Evolutionary conservation across 1,284 basidiomycete genomes (phyloP), one percentile per base, ranked within the genome.

Genomic region (Wallemia ichthyophaga): DNA sequence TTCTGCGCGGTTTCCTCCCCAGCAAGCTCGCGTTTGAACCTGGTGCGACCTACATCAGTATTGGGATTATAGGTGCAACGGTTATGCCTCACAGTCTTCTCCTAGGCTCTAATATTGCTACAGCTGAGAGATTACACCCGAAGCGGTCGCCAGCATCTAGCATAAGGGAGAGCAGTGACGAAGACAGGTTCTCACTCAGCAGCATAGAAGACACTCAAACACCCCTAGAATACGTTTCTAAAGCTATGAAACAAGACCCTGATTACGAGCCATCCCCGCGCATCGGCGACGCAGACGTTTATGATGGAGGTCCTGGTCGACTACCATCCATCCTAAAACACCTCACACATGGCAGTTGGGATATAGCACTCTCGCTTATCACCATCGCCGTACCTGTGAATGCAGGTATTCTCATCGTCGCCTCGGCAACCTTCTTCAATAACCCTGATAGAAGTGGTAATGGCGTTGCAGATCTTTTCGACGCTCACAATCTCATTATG

Each of bases 171-270:
- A 48, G 37, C n/a, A 48, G 37, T 21, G n/a, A 48, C 13, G 37
- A 48, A 21, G 37, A 48, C n/a, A 48, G 37, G n/a, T 48, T 71
- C 53, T 71, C 70, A 1, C 70, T 92, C 33, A 72, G 89, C 25
- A 81, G 83, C 1, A 80, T 91, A 64, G 87, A 87, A 0, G 79
- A 92, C 15, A 73, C 84, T 24, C 89, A 91, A 69, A 94, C 95
- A 69, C 77, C 83, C 19, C 17, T 32, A 31, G 54, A 24, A 17
- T 26, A n/a, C 13, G 26, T 25, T 11, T 15, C 25, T 37, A 23
- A 21, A 21, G 60, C 27, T 59, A 48, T 48, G 37, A 11, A 48
- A 21, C 37, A 48, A 48, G 37, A 48, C n/a, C 37, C 37, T 3
- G 37, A 48, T 11, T 48, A 48, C n/a, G 37, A 48, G 37, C 37